Evolutionary conservation across 805 yeast genomes (phyloP).

Genomic region (Metschnikowia anglica): DNA sequence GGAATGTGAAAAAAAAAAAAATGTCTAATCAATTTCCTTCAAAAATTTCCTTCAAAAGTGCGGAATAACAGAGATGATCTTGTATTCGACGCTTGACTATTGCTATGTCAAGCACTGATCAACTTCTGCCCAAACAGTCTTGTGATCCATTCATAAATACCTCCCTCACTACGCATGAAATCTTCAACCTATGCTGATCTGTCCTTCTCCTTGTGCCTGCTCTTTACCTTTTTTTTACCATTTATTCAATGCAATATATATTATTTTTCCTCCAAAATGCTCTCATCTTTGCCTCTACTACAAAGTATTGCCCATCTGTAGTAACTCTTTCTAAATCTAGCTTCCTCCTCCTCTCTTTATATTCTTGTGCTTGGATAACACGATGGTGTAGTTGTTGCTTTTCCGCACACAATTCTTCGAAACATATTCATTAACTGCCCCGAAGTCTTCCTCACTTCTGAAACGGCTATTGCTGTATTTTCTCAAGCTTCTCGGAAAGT

Average conservation of each 20-base stretch:
- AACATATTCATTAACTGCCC: neutral
- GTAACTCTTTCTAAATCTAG: no score
- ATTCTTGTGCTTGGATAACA: neutral
- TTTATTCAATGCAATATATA: neutral
- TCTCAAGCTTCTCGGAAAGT: slow-evolving; percentile 3
- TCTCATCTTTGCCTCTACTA: neutral
- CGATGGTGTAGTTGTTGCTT: neutral
- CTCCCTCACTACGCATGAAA: neutral
- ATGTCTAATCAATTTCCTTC: no score
- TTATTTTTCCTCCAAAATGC: neutral
- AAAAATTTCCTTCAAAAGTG: no score
- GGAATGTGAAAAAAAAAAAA: no score
- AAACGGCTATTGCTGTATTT: neutral
- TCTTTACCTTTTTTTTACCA: neutral
- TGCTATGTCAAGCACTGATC: no score
- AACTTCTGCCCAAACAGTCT: no score
- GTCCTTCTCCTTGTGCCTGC: neutral
- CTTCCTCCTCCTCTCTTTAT: no score
- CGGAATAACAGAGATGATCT: no score
- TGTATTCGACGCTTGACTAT: no score
- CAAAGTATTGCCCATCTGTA: no score
- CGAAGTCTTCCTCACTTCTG: neutral
- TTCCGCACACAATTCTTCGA: no score
- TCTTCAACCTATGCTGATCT: neutral
- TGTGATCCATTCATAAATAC: no score